Base-by-base conservation (phyloP, 1,284 basidiomycete species). In the Trametes sp. region DNA sequence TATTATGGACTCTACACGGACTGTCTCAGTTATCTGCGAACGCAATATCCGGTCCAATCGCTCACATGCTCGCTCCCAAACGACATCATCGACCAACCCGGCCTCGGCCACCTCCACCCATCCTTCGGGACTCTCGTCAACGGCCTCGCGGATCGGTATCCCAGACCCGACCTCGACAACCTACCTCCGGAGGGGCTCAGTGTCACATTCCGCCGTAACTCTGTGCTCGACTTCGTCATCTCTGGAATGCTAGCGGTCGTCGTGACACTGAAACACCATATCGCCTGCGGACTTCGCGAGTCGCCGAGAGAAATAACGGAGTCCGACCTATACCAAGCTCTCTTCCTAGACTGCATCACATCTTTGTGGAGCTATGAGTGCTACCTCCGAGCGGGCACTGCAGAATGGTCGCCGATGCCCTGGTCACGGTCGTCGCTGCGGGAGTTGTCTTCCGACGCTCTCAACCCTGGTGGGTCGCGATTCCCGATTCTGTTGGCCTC, bases 81-180 rank as follows among this genome's bases (percentile, higher is more conserved):
- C 2, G 35, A 46, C 0, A 33, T 57, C 51, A 6, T 26, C 35
- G 23, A 19, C 19, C 16, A n/a, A 45, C 8, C 4, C 7, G 29
- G n/a, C 24, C 31, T 56, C n/a, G 36, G 35, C 48, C 51, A 19
- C 7, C 33, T 52, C 6, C 44, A 41, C 13, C 29, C 42, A 1
- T 48, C 33, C 23, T 62, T 62, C 28, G 50, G 60, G 10, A 57
- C 44, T 3, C 44, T 62, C 14, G 55, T 62, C 24, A 62, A 62
- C 50, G 33, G 38, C 21, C 55, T 62, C 24, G 50, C 55, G 2
- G 60, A 57, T 35, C n/a, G 21, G 23, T 61, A 38, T 54, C 36
- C 52, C 14, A 31, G n/a, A 29, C 36, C 51, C 14, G 51, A 53
- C 24, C 24, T 36, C 16, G 35, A 50, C 23, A 59, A 52, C 4